These are phyloP conservation scores for Microbotryum saponariae DNA, from an alignment of 1,284 basidiomycete species.

Conservation along the genomic window DNA sequence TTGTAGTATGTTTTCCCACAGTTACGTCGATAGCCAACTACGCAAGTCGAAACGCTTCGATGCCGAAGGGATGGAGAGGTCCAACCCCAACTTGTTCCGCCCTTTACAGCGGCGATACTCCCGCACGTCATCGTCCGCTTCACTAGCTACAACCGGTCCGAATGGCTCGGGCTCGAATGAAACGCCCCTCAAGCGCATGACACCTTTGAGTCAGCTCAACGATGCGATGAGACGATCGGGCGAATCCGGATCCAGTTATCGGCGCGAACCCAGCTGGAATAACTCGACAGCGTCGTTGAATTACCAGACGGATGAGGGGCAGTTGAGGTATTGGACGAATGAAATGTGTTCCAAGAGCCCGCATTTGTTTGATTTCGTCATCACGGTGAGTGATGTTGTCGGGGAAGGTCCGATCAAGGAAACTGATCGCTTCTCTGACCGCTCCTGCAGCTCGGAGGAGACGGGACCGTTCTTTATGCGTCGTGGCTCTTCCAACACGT, in stretches of 20 bases:
- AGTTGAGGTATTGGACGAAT: slow-evolving; percentile 93
- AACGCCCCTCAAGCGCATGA: slow-evolving; percentile 12
- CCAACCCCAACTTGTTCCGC: slow-evolving; percentile 80
- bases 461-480: slow-evolving; percentile 96
- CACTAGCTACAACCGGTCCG: slow-evolving; percentile 8
- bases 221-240: slow-evolving; percentile 27
- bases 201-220: slow-evolving; percentile 22
- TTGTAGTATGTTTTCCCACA: slow-evolving; percentile 35
- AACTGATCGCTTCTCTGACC: slow-evolving; percentile 5
- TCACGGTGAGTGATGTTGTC: slow-evolving; percentile 62
- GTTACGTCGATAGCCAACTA: slow-evolving; percentile 95
- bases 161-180: background rate
- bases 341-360: slow-evolving; percentile 89
- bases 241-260: slow-evolving; percentile 2
- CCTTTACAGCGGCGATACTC: slow-evolving; percentile 60
- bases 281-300: background rate
- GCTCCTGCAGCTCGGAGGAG: slow-evolving; percentile 71
- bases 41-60: slow-evolving; percentile 87
- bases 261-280: background rate
- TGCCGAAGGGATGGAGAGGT: slow-evolving; percentile 72
- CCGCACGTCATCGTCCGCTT: slow-evolving; percentile 28
- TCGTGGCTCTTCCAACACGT: slow-evolving; percentile 99
- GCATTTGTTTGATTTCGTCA: slow-evolving; percentile 94
- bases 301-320: slow-evolving; percentile 58
- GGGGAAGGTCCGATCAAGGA: background rate